A percentile compares a stretch with the other conserved stretches of the same genome.
Evolutionary conservation across 805 yeast genomes (phyloP).

Genomic region (Crinitomyces ghanaensis): DNA sequence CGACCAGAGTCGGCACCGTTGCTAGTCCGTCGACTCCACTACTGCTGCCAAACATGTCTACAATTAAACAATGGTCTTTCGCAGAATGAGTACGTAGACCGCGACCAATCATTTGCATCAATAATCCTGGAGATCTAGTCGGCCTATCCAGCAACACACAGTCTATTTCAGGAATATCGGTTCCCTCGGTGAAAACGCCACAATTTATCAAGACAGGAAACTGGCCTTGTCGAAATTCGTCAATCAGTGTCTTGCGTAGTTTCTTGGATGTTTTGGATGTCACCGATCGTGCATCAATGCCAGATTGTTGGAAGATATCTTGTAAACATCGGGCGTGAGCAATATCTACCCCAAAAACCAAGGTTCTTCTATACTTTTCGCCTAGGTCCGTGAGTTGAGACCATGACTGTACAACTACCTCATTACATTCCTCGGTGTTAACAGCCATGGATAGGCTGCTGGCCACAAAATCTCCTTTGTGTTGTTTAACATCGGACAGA

Average conservation of each 20-base stretch:
- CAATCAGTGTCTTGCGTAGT: conserved; percentile 41
- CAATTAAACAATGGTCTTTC: conserved; percentile 57
- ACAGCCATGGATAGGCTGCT: conserved; percentile 42
- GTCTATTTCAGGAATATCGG: conserved; percentile 86
- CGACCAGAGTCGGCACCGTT: conserved; percentile 40
- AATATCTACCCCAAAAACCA: conserved; percentile 70
- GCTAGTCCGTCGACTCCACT: conserved; percentile 38
- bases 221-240: conserved; percentile 48
- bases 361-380: conserved; percentile 41
- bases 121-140: conserved; percentile 57
- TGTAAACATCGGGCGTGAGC: conserved; percentile 50
- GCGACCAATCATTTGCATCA: conserved; percentile 85
- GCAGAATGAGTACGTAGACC: conserved; percentile 58
- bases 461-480: conserved; percentile 43
- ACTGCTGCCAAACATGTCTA: conserved; percentile 60
- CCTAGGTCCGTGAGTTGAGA: conserved; percentile 30
- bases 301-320: conserved; percentile 41
- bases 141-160: conserved; percentile 71
- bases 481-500: conserved; percentile 27
- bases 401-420: conserved; percentile 44
- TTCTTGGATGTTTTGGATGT: conserved; percentile 49
- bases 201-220: conserved; percentile 75
- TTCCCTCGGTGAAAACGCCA: conserved; percentile 87
- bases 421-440: conserved; percentile 43
- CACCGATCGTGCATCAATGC: conserved; percentile 59